Evolutionary conservation across 495 filamentous ascomycete genomes (phyloP), one percentile per base, ranked within the genome.

Genomic region (Penicillium ochrochloron): DNA sequence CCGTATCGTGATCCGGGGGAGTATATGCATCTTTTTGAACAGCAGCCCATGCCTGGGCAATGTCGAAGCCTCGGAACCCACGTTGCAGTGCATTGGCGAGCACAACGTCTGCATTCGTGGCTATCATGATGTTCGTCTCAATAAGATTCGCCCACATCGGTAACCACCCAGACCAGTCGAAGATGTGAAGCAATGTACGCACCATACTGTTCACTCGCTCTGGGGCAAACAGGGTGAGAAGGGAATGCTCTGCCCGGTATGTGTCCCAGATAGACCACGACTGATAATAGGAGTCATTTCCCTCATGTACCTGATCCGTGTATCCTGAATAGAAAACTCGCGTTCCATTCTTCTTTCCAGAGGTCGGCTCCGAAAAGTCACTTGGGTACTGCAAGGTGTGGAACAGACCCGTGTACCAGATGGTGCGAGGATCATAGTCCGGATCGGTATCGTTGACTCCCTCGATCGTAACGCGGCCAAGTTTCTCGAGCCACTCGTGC

Each of bases 221-320:
- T 4, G 71, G 71, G 1, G 71, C 69, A 31, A 74, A 70, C 0
- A 74, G 39, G 4, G 71, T 70, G 1, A 74, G 27, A 0, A 74
- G 48, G 1, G 71, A 70, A 29, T 72, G 69, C 29, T 74, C 71
- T 6, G 71, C 71, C 37, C 71, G 60, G 41, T 72, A 74, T 0
- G 71, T 74, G 50, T 74, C 71, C 71, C 71, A 74, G 37, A 74
- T 72, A 4, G 71, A 74, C 71, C 71, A 74, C 0, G 71, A 74
- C 46, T 74, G 71, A 41, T 72, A 74, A 56, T 74, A 74, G 14
- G 69, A 71, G 23, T 74, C 71, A 15, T 64, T 42, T n/a, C 33
- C 53, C 0, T 42, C 62, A 42, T 74, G 65, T 1, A 72, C 44
- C 7, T 63, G 65, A 44, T 74, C 71, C 14, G 71, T 74, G 29